Evolutionary conservation across 2,329 filamentous ascomycete species (phyloP).

Genomic region (Stachybotrys echinatus): DNA sequence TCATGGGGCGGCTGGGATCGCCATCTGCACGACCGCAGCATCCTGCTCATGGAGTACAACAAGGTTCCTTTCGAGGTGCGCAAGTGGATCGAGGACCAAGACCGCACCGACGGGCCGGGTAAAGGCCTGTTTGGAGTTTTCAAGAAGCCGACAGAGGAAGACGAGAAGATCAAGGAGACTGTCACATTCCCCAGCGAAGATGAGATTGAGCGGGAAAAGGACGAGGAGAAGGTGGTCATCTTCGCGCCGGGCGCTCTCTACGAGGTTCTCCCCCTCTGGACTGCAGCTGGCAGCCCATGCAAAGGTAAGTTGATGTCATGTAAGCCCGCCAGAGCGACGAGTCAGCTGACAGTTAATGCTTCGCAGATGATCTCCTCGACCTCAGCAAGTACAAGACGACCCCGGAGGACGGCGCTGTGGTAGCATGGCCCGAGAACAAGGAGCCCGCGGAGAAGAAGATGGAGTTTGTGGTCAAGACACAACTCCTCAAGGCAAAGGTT

Average conservation of each 20-base stretch:
- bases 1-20: conserved; percentile 46
- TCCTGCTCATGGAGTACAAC: conserved; percentile 41
- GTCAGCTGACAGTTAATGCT: not conserved
- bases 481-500: conserved; percentile 23
- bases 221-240: conserved; percentile 34
- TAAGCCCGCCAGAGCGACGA: not conserved
- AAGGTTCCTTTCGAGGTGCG: conserved; percentile 36
- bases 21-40: conserved; percentile 42
- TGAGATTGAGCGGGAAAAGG: conserved; percentile 20
- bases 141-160: conserved; percentile 28
- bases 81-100: conserved; percentile 43
- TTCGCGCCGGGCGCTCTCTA: conserved; percentile 50
- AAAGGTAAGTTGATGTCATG: conserved; percentile 25
- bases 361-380: conserved; percentile 19
- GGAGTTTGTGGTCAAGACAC: conserved; percentile 28
- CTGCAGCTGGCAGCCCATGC: conserved; percentile 36
- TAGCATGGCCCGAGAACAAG: conserved; percentile 24
- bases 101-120: conserved; percentile 23
- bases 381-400: conserved; percentile 20
- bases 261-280: conserved; percentile 43
- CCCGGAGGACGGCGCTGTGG: conserved; percentile 17
- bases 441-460: conserved; percentile 21
- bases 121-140: conserved; percentile 37
- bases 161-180: conserved; percentile 32
- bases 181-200: conserved; percentile 20